These are phyloP conservation scores for Hippophae gyantsensis DNA, from an alignment of 306 rosid genomes.

Conservation along the genomic window DNA sequence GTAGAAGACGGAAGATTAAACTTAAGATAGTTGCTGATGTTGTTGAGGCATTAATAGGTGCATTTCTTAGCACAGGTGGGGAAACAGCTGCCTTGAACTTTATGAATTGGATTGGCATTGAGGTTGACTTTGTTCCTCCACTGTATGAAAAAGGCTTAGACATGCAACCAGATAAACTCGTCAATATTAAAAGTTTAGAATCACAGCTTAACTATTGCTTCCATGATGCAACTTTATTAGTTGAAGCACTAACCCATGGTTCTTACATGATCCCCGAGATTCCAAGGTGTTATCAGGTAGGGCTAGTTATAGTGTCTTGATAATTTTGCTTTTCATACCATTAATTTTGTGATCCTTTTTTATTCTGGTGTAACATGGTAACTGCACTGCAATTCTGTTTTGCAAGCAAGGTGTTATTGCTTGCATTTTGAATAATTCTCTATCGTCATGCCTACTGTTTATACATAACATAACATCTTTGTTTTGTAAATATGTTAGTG, in stretches of 20 bases:
- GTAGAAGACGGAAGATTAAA: conserved; percentile 37
- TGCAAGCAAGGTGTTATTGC: too few relatives aligned
- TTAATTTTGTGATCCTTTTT: background rate
- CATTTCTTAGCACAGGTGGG: conserved; percentile 61
- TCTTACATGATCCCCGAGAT: conserved; percentile 79
- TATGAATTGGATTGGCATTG: conserved; percentile 67
- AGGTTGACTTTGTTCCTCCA: conserved; percentile 34
- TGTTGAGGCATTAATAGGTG: conserved; percentile 93
- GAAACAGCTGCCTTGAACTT: conserved; percentile 54
- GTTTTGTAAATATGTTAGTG: too few relatives aligned
- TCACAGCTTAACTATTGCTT: conserved; percentile 52
- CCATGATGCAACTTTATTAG: conserved; percentile 42
- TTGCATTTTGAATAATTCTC: too few relatives aligned
- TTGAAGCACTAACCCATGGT: conserved; percentile 90
- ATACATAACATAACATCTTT: too few relatives aligned
- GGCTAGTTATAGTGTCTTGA: background rate
- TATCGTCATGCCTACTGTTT: too few relatives aligned
- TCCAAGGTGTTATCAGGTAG: conserved; percentile 87
- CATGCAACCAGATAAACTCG: conserved; percentile 27
- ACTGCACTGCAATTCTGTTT: too few relatives aligned
- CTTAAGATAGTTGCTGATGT: conserved; percentile 64
- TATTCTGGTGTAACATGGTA: too few relatives aligned
- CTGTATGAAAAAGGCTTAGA: conserved; percentile 35
- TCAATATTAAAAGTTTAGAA: conserved; percentile 43
- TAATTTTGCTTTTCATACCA: background rate